Conservation (phyloP, 768 basidiomycete species). For the Pleurotus cornucopiae region DNA sequence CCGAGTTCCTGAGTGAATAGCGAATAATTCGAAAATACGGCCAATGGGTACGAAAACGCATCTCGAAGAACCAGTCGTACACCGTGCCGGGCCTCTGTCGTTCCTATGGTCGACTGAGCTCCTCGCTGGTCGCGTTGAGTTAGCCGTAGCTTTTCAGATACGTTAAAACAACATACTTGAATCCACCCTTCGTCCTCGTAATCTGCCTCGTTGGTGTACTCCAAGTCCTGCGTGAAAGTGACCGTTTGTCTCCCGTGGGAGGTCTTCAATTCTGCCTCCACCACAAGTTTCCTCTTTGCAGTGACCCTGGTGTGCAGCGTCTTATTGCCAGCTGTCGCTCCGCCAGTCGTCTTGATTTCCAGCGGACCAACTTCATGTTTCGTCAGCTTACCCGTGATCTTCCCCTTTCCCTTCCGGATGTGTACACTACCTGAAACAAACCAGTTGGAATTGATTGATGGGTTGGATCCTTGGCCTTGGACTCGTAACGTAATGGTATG, state of each 20-base stretch:
- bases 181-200: constrained; percentile 40
- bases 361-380: constrained; percentile 40
- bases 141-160: neutral
- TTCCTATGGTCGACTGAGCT: constrained; percentile 45
- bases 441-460: constrained; percentile 59
- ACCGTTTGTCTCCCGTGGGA: constrained; percentile 44
- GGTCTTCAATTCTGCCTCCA: constrained; percentile 47
- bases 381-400: constrained; percentile 52
- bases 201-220: constrained; percentile 46
- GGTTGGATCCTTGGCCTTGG: constrained; percentile 47
- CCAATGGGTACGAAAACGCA: constrained; percentile 48
- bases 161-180: constrained; percentile 16
- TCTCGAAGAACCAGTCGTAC: constrained; percentile 40
- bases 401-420: constrained; percentile 39
- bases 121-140: constrained; percentile 32
- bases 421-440: constrained; percentile 56
- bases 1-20: constrained; percentile 22
- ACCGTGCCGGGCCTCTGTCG: constrained; percentile 44
- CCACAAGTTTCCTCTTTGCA: constrained; percentile 38
- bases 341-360: constrained; percentile 35
- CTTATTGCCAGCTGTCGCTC: constrained; percentile 29
- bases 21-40: constrained; percentile 26
- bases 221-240: constrained; percentile 43
- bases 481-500: constrained; percentile 59
- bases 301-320: constrained; percentile 49